Evolutionary conservation across 1,284 basidiomycete species (phyloP).

Genomic region (Ganoderma lucidum): DNA sequence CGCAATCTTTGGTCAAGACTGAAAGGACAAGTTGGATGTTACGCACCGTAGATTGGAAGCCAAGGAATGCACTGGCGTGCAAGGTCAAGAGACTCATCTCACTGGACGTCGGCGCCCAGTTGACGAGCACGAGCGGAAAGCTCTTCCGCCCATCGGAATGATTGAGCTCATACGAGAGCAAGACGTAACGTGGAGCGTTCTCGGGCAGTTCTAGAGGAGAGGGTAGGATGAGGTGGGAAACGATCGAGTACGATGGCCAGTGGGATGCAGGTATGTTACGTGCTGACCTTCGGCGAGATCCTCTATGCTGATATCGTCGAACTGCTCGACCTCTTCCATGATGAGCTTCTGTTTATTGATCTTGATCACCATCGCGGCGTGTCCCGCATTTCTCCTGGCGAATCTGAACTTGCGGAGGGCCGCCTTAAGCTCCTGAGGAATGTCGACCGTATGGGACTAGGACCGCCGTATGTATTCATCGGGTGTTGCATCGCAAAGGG

Average conservation of each 20-base stretch:
- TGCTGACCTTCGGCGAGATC: slow-evolving; percentile 83
- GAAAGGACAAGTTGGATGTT: slow-evolving; percentile 12
- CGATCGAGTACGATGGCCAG: slow-evolving; percentile 20
- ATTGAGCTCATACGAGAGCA: slow-evolving; percentile 84
- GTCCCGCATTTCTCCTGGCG: slow-evolving; percentile 69
- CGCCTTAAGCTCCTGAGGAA: slow-evolving; percentile 79
- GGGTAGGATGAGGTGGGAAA: background rate
- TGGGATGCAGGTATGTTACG: slow-evolving; percentile 10
- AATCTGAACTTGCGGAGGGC: slow-evolving; percentile 87
- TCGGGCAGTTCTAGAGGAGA: slow-evolving; percentile 81
- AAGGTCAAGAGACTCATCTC: slow-evolving; percentile 83
- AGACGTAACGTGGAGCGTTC: slow-evolving; percentile 87
- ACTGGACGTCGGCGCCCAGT: slow-evolving; percentile 83
- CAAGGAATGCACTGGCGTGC: slow-evolving; percentile 82
- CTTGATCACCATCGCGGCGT: slow-evolving; percentile 85
- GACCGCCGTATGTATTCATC: slow-evolving; percentile 31
- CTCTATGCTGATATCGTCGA: slow-evolving; percentile 79
- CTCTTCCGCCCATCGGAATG: slow-evolving; percentile 88
- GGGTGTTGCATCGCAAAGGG: background rate
- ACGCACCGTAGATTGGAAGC: slow-evolving; percentile 80
- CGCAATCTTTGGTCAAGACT: slow-evolving; percentile 22
- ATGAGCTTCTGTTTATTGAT: slow-evolving; percentile 83
- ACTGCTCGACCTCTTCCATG: slow-evolving; percentile 86
- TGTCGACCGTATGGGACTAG: slow-evolving; percentile 83
- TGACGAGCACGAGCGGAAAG: slow-evolving; percentile 85